Evolutionary conservation across 768 basidiomycete species (phyloP).

Genomic region (Cystobasidium ongulense): DNA sequence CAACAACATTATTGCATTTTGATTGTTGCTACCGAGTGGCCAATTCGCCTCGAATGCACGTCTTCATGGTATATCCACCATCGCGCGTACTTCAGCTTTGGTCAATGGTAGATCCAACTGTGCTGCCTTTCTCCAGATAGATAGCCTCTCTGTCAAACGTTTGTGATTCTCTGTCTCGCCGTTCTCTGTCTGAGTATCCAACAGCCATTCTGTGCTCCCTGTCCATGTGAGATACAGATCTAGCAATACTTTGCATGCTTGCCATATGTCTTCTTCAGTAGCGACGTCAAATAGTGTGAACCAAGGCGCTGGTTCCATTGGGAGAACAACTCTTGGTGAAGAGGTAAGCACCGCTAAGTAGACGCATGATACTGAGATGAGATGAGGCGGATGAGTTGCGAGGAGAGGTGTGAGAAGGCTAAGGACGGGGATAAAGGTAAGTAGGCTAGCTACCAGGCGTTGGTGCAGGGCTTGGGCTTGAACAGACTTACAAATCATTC

Average conservation of each 20-base stretch:
- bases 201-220: constrained; percentile 8
- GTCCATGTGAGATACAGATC: constrained; percentile 38
- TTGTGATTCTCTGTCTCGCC: not conserved
- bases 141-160: no score
- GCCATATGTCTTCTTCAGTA: constrained; percentile 35
- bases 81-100: constrained; percentile 18
- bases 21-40: no score
- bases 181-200: not conserved
- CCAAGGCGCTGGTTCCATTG: constrained; percentile 68
- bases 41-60: not conserved
- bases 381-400: constrained; percentile 76
- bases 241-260: constrained; percentile 31
- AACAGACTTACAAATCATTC: constrained; percentile 72
- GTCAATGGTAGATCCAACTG: constrained; percentile 29
- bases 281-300: constrained; percentile 84
- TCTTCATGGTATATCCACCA: not conserved
- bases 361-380: constrained; percentile 82
- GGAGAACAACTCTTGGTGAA: constrained; percentile 57
- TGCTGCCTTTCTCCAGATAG: constrained; percentile 26
- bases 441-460: not conserved
- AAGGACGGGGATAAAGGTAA: not conserved
- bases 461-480: not conserved
- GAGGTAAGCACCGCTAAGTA: constrained; percentile 66
- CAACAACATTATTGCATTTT: no score
- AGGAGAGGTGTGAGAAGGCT: constrained; percentile 92